Conservation (phyloP, 345 rosid species). For the Microcos paniculata region DNA sequence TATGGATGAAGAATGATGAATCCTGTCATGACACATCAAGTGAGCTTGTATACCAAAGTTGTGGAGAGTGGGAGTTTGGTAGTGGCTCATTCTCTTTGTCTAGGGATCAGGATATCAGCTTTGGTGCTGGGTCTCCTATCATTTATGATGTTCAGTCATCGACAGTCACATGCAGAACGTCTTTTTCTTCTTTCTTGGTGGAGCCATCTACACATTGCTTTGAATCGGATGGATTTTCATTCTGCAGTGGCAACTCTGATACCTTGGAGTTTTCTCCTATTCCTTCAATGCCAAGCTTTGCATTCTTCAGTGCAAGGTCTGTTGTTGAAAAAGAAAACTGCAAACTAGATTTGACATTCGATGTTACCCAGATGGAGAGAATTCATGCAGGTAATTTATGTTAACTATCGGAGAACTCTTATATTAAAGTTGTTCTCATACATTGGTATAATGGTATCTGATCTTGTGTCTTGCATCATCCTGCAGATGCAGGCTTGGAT, state of each 20-base stretch:
- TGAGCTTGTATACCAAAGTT: constrained; percentile 20
- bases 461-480: not conserved
- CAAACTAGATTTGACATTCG: constrained; percentile 22
- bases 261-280: constrained; percentile 41
- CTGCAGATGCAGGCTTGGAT: constrained; percentile 14
- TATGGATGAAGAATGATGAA: constrained; percentile 47
- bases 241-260: constrained; percentile 30
- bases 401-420: constrained; percentile 9
- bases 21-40: constrained; percentile 9
- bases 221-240: constrained; percentile 43
- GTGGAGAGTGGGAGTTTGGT: constrained; percentile 34
- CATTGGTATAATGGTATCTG: not conserved
- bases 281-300: constrained; percentile 57
- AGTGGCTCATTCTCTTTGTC: constrained; percentile 39
- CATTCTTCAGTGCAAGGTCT: constrained; percentile 48
- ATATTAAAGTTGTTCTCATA: not conserved
- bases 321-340: constrained; percentile 21
- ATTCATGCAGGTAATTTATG: constrained; percentile 36
- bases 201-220: constrained; percentile 43
- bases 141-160: constrained; percentile 39
- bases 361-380: constrained; percentile 8
- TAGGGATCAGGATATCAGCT: constrained; percentile 63
- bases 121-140: constrained; percentile 41
- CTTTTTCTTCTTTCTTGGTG: constrained; percentile 43
- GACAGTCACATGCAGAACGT: constrained; percentile 41